phyloP scores from a whole-genome alignment of 345 rosid genomes.

The Gossypium stocksii region DNA sequence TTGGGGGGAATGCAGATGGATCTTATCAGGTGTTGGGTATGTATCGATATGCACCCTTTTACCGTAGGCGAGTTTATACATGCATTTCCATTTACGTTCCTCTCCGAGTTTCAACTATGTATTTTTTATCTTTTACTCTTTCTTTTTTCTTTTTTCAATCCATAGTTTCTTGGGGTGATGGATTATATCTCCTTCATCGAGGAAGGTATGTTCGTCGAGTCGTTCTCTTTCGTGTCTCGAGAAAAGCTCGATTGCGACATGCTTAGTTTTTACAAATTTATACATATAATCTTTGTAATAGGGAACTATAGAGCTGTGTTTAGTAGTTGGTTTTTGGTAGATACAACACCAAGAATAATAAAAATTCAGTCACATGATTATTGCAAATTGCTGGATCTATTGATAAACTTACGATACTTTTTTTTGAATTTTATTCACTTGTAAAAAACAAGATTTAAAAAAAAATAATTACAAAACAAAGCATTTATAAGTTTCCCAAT shows the following conservation, averaged over 20 bases:
- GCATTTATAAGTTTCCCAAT: too few relatives aligned
- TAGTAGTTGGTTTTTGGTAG: constrained; percentile 11
- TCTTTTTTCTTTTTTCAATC: background rate
- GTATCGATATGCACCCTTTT: constrained; percentile 21
- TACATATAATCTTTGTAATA: constrained; percentile 34
- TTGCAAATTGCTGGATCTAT: background rate
- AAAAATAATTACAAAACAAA: too few relatives aligned
- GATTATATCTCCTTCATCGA: constrained; percentile 20
- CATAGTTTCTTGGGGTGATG: constrained; percentile 27
- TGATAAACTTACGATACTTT: background rate
- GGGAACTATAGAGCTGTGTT: constrained; percentile 27
- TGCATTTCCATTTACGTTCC: constrained; percentile 21
- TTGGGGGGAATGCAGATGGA: constrained; percentile 15
- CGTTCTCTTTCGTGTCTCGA: constrained; percentile 17
- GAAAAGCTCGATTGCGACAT: constrained; percentile 26
- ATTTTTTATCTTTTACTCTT: background rate
- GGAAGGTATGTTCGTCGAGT: constrained; percentile 18
- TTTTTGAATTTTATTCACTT: too few relatives aligned
- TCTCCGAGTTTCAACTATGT: constrained; percentile 7
- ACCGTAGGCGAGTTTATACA: constrained; percentile 18
- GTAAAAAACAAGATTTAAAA: too few relatives aligned
- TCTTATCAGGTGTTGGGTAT: constrained; percentile 19
- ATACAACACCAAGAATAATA: background rate
- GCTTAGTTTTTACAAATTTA: constrained; percentile 22
- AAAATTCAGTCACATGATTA: background rate